phyloP scores from a whole-genome alignment of 2,329 filamentous ascomycete genomes.

The Ophiostoma quercus region DNA sequence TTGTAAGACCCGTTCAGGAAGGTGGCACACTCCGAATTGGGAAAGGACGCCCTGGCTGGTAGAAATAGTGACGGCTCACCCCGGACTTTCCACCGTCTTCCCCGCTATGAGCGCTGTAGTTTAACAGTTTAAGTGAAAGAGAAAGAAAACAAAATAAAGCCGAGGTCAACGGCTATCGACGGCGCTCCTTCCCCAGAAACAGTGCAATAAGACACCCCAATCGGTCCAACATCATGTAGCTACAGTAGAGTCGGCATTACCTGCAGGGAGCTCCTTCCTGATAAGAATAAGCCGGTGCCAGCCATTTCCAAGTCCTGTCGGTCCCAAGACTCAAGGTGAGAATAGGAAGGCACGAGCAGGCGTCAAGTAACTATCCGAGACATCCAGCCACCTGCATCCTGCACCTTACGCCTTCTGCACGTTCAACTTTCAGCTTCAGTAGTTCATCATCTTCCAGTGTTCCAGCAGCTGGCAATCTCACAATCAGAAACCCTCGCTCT shows the following conservation, averaged over 20 bases:
- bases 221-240: background rate
- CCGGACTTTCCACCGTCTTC: conserved; percentile 19
- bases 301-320: conserved; percentile 14
- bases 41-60: background rate
- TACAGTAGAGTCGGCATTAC: background rate
- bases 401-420: background rate
- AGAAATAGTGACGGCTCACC: conserved; percentile 9
- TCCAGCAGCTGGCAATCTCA: background rate
- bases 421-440: too few relatives aligned
- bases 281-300: conserved; percentile 26
- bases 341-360: conserved; percentile 8
- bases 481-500: background rate
- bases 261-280: conserved; percentile 17
- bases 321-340: background rate
- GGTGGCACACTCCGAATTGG: background rate
- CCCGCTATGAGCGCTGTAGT: conserved; percentile 17
- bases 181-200: conserved; percentile 18
- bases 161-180: conserved; percentile 23
- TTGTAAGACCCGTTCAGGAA: background rate
- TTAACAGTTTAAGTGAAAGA: too few relatives aligned
- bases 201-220: background rate
- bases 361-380: background rate
- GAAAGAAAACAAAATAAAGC: background rate
- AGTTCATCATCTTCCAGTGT: too few relatives aligned
- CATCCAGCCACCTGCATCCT: background rate